Percentiles rank a stretch among this genome's conserved stretches.
Conservation (phyloP, 2,329 filamentous ascomycete species). For the Talaromyces sp. region DNA sequence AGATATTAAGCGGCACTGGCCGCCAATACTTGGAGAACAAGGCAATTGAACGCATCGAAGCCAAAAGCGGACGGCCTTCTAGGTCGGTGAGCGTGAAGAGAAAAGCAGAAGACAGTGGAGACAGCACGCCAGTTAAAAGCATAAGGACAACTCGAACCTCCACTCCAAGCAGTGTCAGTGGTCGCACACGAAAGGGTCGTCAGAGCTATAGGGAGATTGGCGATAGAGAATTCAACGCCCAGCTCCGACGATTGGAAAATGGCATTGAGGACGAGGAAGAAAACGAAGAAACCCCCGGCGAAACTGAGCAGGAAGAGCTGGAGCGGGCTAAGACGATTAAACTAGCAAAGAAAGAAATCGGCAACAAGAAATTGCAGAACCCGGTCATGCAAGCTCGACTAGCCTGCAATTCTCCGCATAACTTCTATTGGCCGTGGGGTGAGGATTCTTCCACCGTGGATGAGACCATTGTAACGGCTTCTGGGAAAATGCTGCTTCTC, state of each 20-base stretch:
- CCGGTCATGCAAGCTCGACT: conserved; percentile 86
- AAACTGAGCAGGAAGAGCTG: conserved; percentile 54
- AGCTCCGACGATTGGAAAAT: conserved; percentile 43
- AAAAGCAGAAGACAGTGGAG: conserved; percentile 41
- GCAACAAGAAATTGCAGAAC: conserved; percentile 86
- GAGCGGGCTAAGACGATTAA: conserved; percentile 18
- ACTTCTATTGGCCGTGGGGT: conserved; percentile 91
- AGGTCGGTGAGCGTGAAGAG: conserved; percentile 52
- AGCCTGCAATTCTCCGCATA: conserved; percentile 89
- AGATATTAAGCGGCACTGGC: conserved; percentile 73
- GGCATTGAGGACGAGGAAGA: conserved; percentile 54
- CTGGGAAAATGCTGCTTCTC: conserved; percentile 91
- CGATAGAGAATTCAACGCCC: conserved; percentile 77
- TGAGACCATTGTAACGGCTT: conserved; percentile 75
- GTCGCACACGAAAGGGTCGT: conserved; percentile 47
- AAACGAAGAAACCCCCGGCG: conserved; percentile 33
- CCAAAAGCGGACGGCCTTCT: conserved; percentile 21
- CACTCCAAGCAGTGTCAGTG: conserved; percentile 56
- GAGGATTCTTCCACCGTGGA: conserved; percentile 59
- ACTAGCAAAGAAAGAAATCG: conserved; percentile 76
- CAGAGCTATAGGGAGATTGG: conserved; percentile 65
- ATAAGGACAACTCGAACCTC: conserved; percentile 67
- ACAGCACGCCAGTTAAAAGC: conserved; percentile 58
- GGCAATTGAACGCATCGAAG: conserved; percentile 44
- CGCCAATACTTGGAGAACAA: conserved; percentile 45